Conservation (phyloP, 2,329 filamentous ascomycete species). For the Myriangium duriaei region DNA sequence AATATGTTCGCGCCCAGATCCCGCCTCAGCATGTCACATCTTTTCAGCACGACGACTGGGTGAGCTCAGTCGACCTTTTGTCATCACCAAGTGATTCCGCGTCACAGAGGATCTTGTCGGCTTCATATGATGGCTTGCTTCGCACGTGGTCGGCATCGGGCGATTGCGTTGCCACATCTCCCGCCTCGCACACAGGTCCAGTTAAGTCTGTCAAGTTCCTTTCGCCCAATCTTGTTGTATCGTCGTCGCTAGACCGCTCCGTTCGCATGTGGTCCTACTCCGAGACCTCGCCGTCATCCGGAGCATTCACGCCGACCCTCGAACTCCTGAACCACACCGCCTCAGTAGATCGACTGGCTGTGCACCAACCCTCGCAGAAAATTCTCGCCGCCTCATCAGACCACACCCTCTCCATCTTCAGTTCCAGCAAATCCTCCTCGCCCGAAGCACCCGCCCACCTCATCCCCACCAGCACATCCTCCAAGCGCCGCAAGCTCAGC, state of each 20-base stretch:
- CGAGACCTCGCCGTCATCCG: slow-evolving; percentile 38
- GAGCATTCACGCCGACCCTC: slow-evolving; percentile 54
- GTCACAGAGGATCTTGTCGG: slow-evolving; percentile 63
- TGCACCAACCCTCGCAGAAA: slow-evolving; percentile 59
- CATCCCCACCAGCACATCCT: slow-evolving; percentile 50
- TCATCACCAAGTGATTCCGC: slow-evolving; percentile 45
- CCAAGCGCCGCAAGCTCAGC: slow-evolving; percentile 62
- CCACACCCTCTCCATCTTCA: slow-evolving; percentile 79
- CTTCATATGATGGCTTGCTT: slow-evolving; percentile 79
- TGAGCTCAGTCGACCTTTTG: slow-evolving; percentile 73
- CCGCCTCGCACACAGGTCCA: slow-evolving; percentile 56
- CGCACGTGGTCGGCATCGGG: slow-evolving; percentile 83
- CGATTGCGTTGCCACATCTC: slow-evolving; percentile 67
- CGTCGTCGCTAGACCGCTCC: slow-evolving; percentile 71
- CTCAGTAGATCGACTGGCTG: slow-evolving; percentile 60
- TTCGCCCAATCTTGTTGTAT: slow-evolving; percentile 64
- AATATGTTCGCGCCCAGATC: slow-evolving; percentile 85
- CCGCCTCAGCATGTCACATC: slow-evolving; percentile 81
- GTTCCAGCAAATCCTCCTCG: slow-evolving; percentile 61
- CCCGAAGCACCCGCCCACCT: slow-evolving; percentile 59
- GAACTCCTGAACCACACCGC: slow-evolving; percentile 76
- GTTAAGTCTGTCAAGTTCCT: slow-evolving; percentile 78
- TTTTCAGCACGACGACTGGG: slow-evolving; percentile 97
- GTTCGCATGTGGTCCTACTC: slow-evolving; percentile 83
- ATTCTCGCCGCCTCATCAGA: slow-evolving; percentile 80